Percentiles rank a stretch among this genome's conserved stretches.
Evolutionary conservation across 208 protist species (phyloP).

Genomic region (Crithidia mellificae): DNA sequence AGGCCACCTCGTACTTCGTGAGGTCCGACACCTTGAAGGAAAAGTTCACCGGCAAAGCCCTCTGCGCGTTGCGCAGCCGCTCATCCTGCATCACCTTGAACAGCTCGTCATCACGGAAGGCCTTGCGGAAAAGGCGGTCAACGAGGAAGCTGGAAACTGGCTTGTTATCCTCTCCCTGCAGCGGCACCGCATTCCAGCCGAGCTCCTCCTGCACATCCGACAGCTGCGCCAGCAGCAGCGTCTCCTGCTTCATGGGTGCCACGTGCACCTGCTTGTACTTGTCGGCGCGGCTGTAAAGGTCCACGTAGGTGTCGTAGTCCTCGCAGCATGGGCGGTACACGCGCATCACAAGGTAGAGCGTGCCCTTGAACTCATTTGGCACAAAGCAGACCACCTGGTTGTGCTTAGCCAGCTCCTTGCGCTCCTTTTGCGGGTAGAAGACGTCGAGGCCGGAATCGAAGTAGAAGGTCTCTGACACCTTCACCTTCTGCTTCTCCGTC

Average conservation of each 20-base stretch:
- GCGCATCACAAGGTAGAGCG: conserved; percentile 69
- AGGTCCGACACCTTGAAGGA: conserved; percentile 60
- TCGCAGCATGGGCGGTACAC: conserved; percentile 73
- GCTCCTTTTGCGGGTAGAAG: conserved; percentile 85
- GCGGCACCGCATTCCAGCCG: conserved; percentile 53
- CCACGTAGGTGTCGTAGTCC: conserved; percentile 85
- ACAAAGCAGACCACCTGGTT: conserved; percentile 78
- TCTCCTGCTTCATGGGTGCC: conserved; percentile 85
- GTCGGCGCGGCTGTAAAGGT: conserved; percentile 80
- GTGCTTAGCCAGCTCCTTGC: conserved; percentile 49
- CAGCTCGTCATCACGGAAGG: conserved; percentile 51
- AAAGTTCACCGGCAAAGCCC: conserved; percentile 62
- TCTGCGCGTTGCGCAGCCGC: conserved; percentile 38
- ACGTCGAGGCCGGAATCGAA: conserved; percentile 79
- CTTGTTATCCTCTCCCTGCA: conserved; percentile 39
- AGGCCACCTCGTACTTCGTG: conserved; percentile 70
- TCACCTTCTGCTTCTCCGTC: conserved; percentile 40
- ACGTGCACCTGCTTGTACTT: conserved; percentile 81
- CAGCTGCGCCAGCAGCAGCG: conserved; percentile 64
- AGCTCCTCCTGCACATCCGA: conserved; percentile 86
- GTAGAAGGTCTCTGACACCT: conserved; percentile 90
- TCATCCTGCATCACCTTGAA: conserved; percentile 57
- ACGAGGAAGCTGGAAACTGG: conserved; percentile 28
- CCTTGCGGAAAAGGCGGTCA: conserved; percentile 58
- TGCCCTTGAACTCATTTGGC: conserved; percentile 73